These are phyloP conservation scores for Apiotrichum gamsii DNA, from an alignment of 1,284 basidiomycete genomes.

Conservation along the genomic window DNA sequence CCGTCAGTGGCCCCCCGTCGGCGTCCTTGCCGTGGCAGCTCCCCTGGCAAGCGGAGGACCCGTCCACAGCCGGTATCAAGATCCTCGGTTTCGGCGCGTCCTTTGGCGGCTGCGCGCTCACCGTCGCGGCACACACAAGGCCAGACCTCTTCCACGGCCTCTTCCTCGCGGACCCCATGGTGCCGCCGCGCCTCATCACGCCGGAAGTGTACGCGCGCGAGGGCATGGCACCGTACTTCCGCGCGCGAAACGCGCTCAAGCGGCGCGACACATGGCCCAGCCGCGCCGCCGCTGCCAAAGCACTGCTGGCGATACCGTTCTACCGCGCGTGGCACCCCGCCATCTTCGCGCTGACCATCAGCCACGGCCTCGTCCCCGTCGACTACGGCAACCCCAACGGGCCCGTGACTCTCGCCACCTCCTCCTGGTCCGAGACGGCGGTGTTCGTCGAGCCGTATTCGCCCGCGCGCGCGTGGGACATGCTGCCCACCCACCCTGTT, in stretches of 20 bases:
- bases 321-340: conserved; percentile 5
- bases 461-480: conserved; percentile 30
- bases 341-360: conserved; percentile 54
- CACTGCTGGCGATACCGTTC: not conserved
- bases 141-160: conserved; percentile 67
- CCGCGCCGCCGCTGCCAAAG: not conserved
- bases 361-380: conserved; percentile 56
- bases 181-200: conserved; percentile 2
- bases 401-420: conserved; percentile 26
- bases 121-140: conserved; percentile 56
- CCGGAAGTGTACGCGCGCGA: not conserved
- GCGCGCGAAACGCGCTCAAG: conserved; percentile 6
- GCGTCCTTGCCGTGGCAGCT: conserved; percentile 1
- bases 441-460: conserved; percentile 23
- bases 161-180: conserved; percentile 67
- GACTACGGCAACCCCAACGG: conserved; percentile 11
- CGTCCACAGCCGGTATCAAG: not conserved
- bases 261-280: conserved; percentile 8
- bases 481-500: conserved; percentile 22
- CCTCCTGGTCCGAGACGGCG: conserved; percentile 29
- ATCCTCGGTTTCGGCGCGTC: conserved; percentile 69
- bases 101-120: conserved; percentile 64
- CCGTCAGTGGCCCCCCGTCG: not conserved
- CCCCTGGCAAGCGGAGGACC: conserved; percentile 48
- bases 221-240: conserved; percentile 1